Percentiles rank a stretch among this genome's conserved stretches.
Conservation (phyloP, 352 stramenopile genomes). For the Globisporangium emineosum region DNA sequence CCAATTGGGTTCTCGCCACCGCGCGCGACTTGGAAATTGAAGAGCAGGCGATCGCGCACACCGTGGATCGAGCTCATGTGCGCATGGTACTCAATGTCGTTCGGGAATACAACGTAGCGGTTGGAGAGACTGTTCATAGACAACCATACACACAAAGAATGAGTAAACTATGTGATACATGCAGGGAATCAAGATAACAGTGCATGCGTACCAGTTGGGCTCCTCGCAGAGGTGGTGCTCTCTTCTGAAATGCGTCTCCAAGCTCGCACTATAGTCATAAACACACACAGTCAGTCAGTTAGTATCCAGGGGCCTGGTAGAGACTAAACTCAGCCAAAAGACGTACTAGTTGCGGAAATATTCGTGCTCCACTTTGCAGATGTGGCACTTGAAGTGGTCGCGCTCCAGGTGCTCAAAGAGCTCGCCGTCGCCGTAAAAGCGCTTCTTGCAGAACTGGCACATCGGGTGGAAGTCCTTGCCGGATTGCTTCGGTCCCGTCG, state of each 20-base stretch:
- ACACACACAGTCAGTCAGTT: constrained; percentile 12
- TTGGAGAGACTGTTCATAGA: constrained; percentile 79
- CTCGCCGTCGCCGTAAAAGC: constrained; percentile 83
- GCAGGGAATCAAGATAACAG: too few relatives aligned
- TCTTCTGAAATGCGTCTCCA: constrained; percentile 82
- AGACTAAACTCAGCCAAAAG: not conserved
- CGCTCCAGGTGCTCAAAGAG: constrained; percentile 87
- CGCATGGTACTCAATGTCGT: constrained; percentile 84
- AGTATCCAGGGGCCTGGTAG: not conserved
- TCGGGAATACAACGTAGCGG: constrained; percentile 84
- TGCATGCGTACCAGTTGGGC: constrained; percentile 57
- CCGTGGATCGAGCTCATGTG: constrained; percentile 83
- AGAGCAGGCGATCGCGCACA: constrained; percentile 61
- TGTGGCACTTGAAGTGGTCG: constrained; percentile 89
- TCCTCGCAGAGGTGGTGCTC: constrained; percentile 89
- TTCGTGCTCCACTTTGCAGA: constrained; percentile 85
- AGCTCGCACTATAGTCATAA: constrained; percentile 45
- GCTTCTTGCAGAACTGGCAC: constrained; percentile 87
- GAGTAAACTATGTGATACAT: too few relatives aligned
- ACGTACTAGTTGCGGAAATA: constrained; percentile 91
- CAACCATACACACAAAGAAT: too few relatives aligned
- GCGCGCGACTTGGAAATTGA: constrained; percentile 74
- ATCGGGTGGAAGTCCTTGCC: constrained; percentile 84
- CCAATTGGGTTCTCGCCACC: constrained; percentile 54
- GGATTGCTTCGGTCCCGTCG: constrained; percentile 39